Evolutionary conservation across 495 filamentous ascomycete genomes (phyloP).

Genomic region (Clohesyomyces aquaticus): DNA sequence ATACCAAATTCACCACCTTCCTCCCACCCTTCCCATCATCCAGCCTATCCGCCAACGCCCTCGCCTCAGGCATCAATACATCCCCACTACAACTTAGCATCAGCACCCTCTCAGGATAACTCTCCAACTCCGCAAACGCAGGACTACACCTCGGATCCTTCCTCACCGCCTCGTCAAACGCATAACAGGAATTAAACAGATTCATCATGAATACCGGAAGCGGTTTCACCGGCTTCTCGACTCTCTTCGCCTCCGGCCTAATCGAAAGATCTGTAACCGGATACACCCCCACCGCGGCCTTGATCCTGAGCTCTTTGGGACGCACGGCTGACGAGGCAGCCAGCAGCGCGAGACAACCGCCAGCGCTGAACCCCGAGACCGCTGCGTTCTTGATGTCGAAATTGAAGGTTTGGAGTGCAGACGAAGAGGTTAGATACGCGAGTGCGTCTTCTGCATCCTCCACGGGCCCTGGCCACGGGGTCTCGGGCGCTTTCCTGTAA

Average conservation of each 20-base stretch:
- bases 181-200: slow-evolving; percentile 17
- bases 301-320: not conserved
- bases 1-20: slow-evolving; percentile 49
- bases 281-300: slow-evolving; percentile 11
- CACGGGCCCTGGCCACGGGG: slow-evolving; percentile 48
- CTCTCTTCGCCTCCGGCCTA: not conserved
- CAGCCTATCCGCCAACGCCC: slow-evolving; percentile 50
- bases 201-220: not conserved
- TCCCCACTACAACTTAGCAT: slow-evolving; percentile 54
- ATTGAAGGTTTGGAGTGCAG: slow-evolving; percentile 43
- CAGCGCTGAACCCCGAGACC: slow-evolving; percentile 82
- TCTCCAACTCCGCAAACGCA: slow-evolving; percentile 46
- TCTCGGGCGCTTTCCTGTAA: slow-evolving; percentile 48
- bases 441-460: slow-evolving; percentile 51
- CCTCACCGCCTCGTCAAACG: not conserved
- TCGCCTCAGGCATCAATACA: slow-evolving; percentile 50
- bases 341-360: slow-evolving; percentile 74
- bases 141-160: slow-evolving; percentile 56
- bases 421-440: slow-evolving; percentile 40
- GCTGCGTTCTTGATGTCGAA: slow-evolving; percentile 54
- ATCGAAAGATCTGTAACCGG: slow-evolving; percentile 9
- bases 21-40: slow-evolving; percentile 36
- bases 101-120: slow-evolving; percentile 50
- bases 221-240: not conserved
- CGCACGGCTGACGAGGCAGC: not conserved